Conservation (phyloP, 2,329 filamentous ascomycete genomes). For the Zelopaecilomyces penicillatus region DNA sequence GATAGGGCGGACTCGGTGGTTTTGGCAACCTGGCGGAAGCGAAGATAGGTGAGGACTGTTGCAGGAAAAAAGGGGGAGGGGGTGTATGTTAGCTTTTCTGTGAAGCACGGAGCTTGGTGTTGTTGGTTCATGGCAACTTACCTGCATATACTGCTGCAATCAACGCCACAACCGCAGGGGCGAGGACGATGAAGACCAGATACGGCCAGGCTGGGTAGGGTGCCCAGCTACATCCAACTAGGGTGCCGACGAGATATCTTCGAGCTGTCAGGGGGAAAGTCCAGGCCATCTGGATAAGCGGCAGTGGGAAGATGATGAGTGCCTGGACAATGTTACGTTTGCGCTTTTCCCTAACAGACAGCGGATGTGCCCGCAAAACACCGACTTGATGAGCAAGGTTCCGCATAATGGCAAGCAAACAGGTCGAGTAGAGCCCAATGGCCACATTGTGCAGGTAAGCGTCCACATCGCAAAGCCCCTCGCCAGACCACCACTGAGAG, state of each 20-base stretch:
- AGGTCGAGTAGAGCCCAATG: constrained; percentile 40
- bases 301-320: constrained; percentile 46
- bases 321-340: constrained; percentile 38
- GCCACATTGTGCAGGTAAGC: constrained; percentile 37
- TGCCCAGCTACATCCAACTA: constrained; percentile 40
- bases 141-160: constrained; percentile 39
- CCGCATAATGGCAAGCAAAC: constrained; percentile 46
- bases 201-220: constrained; percentile 39
- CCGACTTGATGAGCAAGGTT: constrained; percentile 44
- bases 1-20: constrained; percentile 31
- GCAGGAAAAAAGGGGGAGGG: not conserved
- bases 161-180: constrained; percentile 35
- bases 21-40: constrained; percentile 39
- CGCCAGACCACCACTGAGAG: constrained; percentile 41
- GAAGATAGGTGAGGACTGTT: constrained; percentile 37
- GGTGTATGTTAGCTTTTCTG: not conserved
- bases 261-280: constrained; percentile 39
- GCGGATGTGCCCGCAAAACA: constrained; percentile 31
- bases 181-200: constrained; percentile 39
- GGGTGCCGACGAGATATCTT: constrained; percentile 41
- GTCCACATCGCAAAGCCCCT: constrained; percentile 46
- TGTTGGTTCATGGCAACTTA: constrained; percentile 23
- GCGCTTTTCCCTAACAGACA: constrained; percentile 32
- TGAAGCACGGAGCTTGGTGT: not conserved
- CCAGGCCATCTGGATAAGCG: constrained; percentile 39